A percentile compares a stretch with the other conserved stretches of the same genome.
Conservation (phyloP, 257 asterid genomes). For the Striga asiatica region DNA sequence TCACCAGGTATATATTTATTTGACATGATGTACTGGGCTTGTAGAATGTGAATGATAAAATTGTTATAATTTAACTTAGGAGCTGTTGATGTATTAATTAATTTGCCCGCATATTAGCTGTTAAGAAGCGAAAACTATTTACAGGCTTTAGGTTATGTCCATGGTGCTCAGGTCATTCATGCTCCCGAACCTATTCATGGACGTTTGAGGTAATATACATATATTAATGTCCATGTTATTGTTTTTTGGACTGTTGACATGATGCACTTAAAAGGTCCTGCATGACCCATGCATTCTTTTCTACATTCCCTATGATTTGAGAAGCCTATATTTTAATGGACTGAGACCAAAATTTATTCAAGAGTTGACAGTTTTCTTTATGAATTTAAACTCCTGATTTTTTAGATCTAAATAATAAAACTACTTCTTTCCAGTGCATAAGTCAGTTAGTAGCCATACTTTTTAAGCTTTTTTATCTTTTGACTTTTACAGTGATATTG, state of each 20-base stretch:
- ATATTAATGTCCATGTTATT: too few species aligned
- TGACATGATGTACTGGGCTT: neutral
- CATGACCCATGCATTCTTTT: neutral
- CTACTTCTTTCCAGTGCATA: neutral
- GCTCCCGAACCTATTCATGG: slow-evolving; percentile 96
- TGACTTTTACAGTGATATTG: slow-evolving; percentile 52
- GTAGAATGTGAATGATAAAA: neutral
- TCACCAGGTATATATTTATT: slow-evolving; percentile 63
- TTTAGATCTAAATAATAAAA: neutral
- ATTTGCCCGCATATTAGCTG: neutral
- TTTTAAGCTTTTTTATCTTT: slow-evolving; percentile 11
- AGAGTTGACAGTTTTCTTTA: too few species aligned
- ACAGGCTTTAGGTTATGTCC: slow-evolving; percentile 91
- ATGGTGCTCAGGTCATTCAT: slow-evolving; percentile 80
- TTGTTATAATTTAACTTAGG: neutral
- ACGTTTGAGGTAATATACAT: slow-evolving; percentile 54
- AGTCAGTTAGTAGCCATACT: neutral
- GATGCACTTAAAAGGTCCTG: neutral
- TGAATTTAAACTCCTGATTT: neutral
- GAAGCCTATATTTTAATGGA: neutral
- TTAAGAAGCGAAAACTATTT: slow-evolving; percentile 9
- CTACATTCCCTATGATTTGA: neutral
- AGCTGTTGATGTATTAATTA: neutral
- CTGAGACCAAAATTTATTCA: neutral
- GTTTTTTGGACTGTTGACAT: neutral